phyloP scores from a whole-genome alignment of 148 eudicot genomes.

The Fagopyrum homotropicum region DNA sequence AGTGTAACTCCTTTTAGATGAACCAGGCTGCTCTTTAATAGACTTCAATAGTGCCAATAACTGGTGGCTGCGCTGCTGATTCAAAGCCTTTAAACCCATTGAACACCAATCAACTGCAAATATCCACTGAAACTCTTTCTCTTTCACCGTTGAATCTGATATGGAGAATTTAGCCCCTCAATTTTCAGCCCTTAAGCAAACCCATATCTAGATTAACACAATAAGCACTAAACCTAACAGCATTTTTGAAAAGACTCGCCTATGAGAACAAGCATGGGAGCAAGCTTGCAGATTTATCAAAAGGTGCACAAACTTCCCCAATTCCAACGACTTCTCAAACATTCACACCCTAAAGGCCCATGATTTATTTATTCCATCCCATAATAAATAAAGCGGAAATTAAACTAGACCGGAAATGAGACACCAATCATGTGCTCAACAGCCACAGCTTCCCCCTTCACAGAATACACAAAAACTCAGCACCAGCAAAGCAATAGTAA shows the following conservation, averaged over 20 bases:
- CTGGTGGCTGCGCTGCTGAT: slow-evolving; percentile 11
- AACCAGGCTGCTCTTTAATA: slow-evolving; percentile 16
- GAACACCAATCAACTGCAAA: not conserved
- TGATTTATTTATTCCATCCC: not conserved
- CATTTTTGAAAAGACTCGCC: slow-evolving; percentile 14
- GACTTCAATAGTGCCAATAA: slow-evolving; percentile 27
- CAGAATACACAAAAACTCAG: slow-evolving; percentile 3
- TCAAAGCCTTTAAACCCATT: slow-evolving; percentile 34
- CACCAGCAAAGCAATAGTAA: slow-evolving; percentile 11
- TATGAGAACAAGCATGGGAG: slow-evolving; percentile 11
- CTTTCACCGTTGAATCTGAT: slow-evolving; percentile 5
- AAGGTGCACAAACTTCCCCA: slow-evolving; percentile 10
- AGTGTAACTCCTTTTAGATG: slow-evolving; percentile 38
- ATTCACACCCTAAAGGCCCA: not conserved
- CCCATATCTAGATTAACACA: not conserved
- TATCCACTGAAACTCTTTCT: not conserved
- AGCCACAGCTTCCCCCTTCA: slow-evolving; percentile 6
- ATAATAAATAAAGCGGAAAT: not conserved
- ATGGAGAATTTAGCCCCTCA: not conserved
- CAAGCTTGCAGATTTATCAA: slow-evolving; percentile 8
- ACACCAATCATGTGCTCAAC: slow-evolving; percentile 15
- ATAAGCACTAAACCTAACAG: not conserved
- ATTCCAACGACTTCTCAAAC: slow-evolving; percentile 11
- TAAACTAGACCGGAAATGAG: slow-evolving; percentile 2
- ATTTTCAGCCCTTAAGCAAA: not conserved